Conservation (phyloP, 352 stramenopile species). For the Globisporangium carolinianum region DNA sequence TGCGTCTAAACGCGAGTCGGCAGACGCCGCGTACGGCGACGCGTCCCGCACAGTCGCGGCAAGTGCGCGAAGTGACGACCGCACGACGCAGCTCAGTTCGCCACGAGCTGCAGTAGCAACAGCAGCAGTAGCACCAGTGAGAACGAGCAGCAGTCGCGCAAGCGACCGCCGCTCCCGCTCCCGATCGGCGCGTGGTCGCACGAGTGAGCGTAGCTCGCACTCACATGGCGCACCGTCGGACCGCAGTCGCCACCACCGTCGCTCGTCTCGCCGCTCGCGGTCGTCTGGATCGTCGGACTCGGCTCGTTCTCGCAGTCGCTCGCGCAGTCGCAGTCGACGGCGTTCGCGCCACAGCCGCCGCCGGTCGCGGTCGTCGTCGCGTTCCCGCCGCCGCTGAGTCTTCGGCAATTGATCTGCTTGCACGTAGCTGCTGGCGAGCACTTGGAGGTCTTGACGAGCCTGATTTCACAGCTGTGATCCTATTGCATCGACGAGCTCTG, state of each 20-base stretch:
- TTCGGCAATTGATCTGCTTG: no score
- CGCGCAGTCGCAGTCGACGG: constrained; percentile 7
- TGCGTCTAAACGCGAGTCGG: constrained; percentile 5
- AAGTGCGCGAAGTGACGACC: not conserved
- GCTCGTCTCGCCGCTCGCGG: constrained; percentile 14
- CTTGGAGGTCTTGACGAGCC: no score
- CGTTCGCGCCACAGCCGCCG: not conserved
- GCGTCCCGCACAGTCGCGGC: constrained; percentile 15
- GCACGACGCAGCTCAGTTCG: not conserved
- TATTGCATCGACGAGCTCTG: no score
- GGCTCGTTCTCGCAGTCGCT: constrained; percentile 30
- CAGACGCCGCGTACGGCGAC: constrained; percentile 15
- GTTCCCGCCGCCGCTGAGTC: constrained; percentile 6
- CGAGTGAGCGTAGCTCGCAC: not conserved
- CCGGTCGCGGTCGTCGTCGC: constrained; percentile 13
- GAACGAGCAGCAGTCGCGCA: not conserved
- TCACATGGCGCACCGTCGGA: constrained; percentile 2
- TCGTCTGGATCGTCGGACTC: constrained; percentile 21
- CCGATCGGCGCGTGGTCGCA: not conserved
- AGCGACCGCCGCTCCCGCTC: not conserved
- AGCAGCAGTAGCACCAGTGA: not conserved
- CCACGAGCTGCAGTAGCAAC: not conserved
- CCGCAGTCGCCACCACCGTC: constrained; percentile 11
- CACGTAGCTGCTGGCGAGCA: no score
- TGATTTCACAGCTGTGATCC: no score